Evolutionary conservation across 345 rosid species (phyloP).

Genomic region (Alliaria petiolata): DNA sequence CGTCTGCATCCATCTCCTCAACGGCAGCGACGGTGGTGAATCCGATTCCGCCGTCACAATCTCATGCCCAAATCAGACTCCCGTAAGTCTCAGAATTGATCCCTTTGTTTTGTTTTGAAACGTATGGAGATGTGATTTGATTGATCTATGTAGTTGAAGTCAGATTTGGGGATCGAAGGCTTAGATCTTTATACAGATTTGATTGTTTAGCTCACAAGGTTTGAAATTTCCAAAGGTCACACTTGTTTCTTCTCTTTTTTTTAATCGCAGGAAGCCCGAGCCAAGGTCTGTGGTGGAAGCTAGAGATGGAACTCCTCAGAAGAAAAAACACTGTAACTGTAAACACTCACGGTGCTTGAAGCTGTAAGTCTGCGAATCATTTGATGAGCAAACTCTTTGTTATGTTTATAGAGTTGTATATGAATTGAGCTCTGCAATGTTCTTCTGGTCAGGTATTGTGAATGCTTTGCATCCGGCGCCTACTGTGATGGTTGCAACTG

Average conservation of each 20-base stretch:
- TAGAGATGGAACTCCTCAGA: constrained; percentile 90
- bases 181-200: neutral
- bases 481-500: constrained; percentile 99
- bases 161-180: constrained; percentile 3
- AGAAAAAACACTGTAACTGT: constrained; percentile 95
- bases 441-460: constrained; percentile 71
- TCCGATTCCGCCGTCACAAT: constrained; percentile 21
- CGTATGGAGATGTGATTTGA: neutral
- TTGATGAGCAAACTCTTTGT: neutral
- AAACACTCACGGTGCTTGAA: constrained; percentile 97
- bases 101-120: neutral
- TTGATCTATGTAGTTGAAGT: neutral
- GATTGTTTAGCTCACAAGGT: neutral
- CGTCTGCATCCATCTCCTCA: constrained; percentile 13
- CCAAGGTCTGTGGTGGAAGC: constrained; percentile 57
- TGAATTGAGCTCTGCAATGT: neutral
- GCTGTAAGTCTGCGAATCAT: constrained; percentile 67
- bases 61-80: constrained; percentile 37
- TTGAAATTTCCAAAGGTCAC: neutral
- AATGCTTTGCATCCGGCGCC: constrained; percentile 92
- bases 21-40: constrained; percentile 15
- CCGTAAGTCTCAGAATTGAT: constrained; percentile 38
- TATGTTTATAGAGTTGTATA: neutral
- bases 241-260: constrained; percentile 8
- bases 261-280: constrained; percentile 75